A percentile compares a stretch with the other conserved stretches of the same genome.
Evolutionary conservation across 345 rosid species (phyloP).

Genomic region (Sisymbrium irio): DNA sequence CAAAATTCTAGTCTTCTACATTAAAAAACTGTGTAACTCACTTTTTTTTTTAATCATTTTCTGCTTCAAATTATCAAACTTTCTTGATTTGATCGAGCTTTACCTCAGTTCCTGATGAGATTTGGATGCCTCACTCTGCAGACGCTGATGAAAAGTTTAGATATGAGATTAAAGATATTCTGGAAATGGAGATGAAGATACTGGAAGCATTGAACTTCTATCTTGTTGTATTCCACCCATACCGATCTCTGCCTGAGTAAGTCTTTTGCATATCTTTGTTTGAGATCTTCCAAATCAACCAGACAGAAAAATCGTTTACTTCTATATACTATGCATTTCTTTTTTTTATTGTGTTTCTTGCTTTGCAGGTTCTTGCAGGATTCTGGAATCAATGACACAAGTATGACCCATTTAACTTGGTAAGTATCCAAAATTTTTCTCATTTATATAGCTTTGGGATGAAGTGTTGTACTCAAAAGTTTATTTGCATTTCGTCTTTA

Average conservation of each 20-base stretch:
- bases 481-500: neutral
- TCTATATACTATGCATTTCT: neutral
- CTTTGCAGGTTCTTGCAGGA: slow-evolving; percentile 75
- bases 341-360: neutral
- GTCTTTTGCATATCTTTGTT: slow-evolving; percentile 21
- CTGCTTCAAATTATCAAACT: neutral
- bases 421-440: slow-evolving; percentile 27
- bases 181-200: slow-evolving; percentile 98
- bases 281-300: neutral
- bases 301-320: neutral
- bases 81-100: neutral
- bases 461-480: neutral
- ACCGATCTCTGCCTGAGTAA: slow-evolving; percentile 81
- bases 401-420: slow-evolving; percentile 83
- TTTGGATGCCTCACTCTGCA: slow-evolving; percentile 36
- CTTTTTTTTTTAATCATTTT: neutral
- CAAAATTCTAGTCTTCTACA: slow-evolving; percentile 66
- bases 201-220: slow-evolving; percentile 91
- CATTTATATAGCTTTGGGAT: neutral
- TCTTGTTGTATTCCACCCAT: slow-evolving; percentile 93
- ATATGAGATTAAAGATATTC: slow-evolving; percentile 83
- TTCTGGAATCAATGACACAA: slow-evolving; percentile 64
- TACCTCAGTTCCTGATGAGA: slow-evolving; percentile 21
- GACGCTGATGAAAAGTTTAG: slow-evolving; percentile 79
- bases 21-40: slow-evolving; percentile 61